Base-by-base conservation (phyloP, 2,329 filamentous ascomycete species). In the Aureobasidium mangrovei region DNA sequence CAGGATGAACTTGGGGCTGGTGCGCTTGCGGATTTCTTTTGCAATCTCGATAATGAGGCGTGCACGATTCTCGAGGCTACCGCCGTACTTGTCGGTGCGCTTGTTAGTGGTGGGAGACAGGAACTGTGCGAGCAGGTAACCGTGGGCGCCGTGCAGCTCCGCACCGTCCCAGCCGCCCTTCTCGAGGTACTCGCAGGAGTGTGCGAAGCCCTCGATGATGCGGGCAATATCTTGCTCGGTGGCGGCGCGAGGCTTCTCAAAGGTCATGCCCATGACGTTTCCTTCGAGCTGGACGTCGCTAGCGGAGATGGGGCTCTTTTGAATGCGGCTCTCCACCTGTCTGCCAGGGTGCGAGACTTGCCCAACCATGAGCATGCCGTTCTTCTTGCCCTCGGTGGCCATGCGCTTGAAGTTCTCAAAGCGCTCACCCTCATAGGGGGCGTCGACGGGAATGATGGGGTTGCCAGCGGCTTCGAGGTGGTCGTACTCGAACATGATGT, bases 401-500 rank as follows among this genome's bases (percentile, higher is more conserved):
- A 85, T 58, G 41, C 76, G 72, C 64, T 75, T 74, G 70, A 83
- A 86, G 0, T 69, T 74, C 31, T 80, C 75, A 55, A 86, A 85
- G 1, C 83, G 72, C 56, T 77, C 72, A 28, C 81, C 82, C 7
- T 72, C 69, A 53, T 75, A 77, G 0, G 72, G 67, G 5, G 74
- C 74, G 4, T 72, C 73, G 7, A 68, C 68, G 1, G 81, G 77
- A 41, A 86, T 79, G 62, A 86, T 81, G 0, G 71, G 69, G 64
- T 83, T 81, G 7, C 81, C 80, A 2, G 74, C 61, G 4, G 72
- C 73, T 59, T 82, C 79, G 1, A 83, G 67, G 51, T 81, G 74
- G 47, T 81, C 78, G 58, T 77, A 79, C 45, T 83, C 79, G 42
- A 85, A 74, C 75, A 83, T 81, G 56, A 83, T 47, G 65, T 86